phyloP scores from a whole-genome alignment of 768 basidiomycete species.

The Hygrophoropsis aurantiaca region DNA sequence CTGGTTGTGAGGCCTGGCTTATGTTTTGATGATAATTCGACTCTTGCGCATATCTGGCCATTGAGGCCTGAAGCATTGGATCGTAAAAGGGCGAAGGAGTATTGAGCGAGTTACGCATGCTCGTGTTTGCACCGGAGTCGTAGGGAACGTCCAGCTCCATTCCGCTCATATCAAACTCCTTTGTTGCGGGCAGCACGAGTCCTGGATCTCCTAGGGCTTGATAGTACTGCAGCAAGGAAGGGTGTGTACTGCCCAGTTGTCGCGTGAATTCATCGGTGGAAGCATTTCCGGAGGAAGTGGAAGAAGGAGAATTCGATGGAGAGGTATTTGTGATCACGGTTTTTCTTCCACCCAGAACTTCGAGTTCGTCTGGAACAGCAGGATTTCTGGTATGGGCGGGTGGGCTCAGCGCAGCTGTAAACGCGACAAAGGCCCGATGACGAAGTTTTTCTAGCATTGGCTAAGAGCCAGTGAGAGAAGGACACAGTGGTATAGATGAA shows the following conservation, averaged over 20 bases:
- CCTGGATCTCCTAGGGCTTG: slow-evolving; percentile 1
- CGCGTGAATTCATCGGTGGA: slow-evolving; percentile 6
- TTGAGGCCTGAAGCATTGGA: not conserved
- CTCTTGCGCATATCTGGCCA: not conserved
- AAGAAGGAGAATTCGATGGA: slow-evolving; percentile 28
- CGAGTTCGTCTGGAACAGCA: slow-evolving; percentile 32
- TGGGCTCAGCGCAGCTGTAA: slow-evolving; percentile 16
- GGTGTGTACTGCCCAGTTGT: not conserved
- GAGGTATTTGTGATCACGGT: slow-evolving; percentile 32
- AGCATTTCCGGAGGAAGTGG: slow-evolving; percentile 17
- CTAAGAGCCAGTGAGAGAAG: slow-evolving; percentile 20
- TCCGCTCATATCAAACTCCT: slow-evolving; percentile 4
- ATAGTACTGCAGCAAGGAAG: slow-evolving; percentile 3
- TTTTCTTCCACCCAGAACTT: slow-evolving; percentile 39
- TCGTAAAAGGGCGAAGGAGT: slow-evolving; percentile 4
- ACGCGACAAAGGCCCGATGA: slow-evolving; percentile 34
- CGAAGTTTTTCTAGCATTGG: slow-evolving; percentile 37
- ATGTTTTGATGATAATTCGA: not conserved
- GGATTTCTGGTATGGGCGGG: not conserved
- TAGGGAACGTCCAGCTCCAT: not conserved
- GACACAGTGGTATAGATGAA: not conserved
- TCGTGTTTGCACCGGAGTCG: not conserved
- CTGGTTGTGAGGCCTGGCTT: slow-evolving; percentile 3
- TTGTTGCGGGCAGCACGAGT: slow-evolving; percentile 5
- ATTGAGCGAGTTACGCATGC: not conserved